A percentile compares a stretch with the other conserved stretches of the same genome.
Conservation (phyloP, 2,329 filamentous ascomycete species). For the Furcasterigmium sp. region DNA sequence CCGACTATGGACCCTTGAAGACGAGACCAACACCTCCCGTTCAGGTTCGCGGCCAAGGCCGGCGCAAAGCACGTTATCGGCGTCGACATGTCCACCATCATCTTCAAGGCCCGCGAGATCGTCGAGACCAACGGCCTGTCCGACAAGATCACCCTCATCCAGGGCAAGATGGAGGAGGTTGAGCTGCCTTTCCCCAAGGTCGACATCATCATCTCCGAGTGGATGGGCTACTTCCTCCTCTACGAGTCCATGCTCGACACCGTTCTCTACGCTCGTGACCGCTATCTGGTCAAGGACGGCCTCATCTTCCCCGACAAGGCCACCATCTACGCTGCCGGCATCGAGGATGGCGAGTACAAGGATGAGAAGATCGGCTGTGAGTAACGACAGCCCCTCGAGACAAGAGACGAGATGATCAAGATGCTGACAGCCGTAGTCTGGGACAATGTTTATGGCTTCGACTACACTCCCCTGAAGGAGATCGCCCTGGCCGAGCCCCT, state of each 20-base stretch:
- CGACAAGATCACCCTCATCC: slow-evolving; percentile 93
- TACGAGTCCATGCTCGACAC: slow-evolving; percentile 99
- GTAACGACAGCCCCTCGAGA: slow-evolving; percentile 25
- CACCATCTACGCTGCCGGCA: slow-evolving; percentile 92
- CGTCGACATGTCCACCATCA: slow-evolving; percentile 99
- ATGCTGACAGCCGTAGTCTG: slow-evolving; percentile 60
- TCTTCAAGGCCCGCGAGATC: slow-evolving; percentile 96
- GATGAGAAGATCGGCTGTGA: slow-evolving; percentile 99
- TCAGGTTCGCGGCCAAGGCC: slow-evolving; percentile 91
- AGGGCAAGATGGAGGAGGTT: slow-evolving; percentile 99
- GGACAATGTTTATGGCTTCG: slow-evolving; percentile 98
- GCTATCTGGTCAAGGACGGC: slow-evolving; percentile 78
- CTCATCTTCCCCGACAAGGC: slow-evolving; percentile 99
- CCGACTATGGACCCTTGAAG: background rate
- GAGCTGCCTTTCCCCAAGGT: slow-evolving; percentile 89
- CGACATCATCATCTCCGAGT: slow-evolving; percentile 99
- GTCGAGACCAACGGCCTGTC: slow-evolving; percentile 87
- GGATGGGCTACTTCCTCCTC: slow-evolving; percentile 99
- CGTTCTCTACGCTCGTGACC: slow-evolving; percentile 92
- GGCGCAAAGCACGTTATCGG: slow-evolving; percentile 98
- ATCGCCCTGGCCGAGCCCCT: slow-evolving; percentile 93
- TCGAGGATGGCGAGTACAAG: slow-evolving; percentile 99
- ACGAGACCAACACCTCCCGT: background rate
- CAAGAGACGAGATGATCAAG: too few species aligned
- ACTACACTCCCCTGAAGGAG: slow-evolving; percentile 90